phyloP scores from a whole-genome alignment of 2,329 filamentous ascomycete genomes.

The Orbilia blumenaviensis region DNA sequence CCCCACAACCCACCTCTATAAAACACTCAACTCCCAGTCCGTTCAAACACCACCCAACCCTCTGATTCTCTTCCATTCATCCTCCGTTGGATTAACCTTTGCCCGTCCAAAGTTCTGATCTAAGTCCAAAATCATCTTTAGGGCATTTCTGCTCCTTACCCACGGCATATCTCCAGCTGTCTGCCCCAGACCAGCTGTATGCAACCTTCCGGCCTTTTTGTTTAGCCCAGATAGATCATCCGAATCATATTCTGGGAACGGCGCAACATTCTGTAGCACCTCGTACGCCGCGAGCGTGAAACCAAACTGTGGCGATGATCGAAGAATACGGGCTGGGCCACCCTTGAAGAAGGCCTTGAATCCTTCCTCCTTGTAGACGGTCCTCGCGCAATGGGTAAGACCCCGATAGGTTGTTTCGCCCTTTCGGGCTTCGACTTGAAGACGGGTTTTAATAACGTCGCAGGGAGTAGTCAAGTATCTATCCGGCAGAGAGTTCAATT shows the following conservation, averaged over 20 bases:
- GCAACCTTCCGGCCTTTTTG: conserved; percentile 63
- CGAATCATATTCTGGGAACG: conserved; percentile 71
- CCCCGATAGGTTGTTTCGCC: conserved; percentile 86
- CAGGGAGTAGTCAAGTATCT: conserved; percentile 91
- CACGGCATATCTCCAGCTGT: conserved; percentile 65
- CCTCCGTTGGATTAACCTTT: conserved; percentile 64
- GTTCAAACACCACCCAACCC: conserved; percentile 22
- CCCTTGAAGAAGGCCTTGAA: conserved; percentile 99
- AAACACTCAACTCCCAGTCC: not conserved
- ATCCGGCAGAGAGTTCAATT: not conserved
- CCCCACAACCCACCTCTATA: conserved; percentile 22
- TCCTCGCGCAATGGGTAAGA: conserved; percentile 82
- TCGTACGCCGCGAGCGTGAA: conserved; percentile 97
- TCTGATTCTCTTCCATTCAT: conserved; percentile 60
- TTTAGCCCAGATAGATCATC: conserved; percentile 1
- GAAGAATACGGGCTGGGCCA: conserved; percentile 90
- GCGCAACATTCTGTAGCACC: conserved; percentile 81
- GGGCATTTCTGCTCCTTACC: conserved; percentile 81
- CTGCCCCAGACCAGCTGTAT: conserved; percentile 62
- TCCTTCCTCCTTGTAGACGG: conserved; percentile 88
- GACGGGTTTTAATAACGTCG: conserved; percentile 98
- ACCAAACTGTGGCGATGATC: conserved; percentile 95
- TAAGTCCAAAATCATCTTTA: conserved; percentile 94
- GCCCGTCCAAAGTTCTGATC: conserved; percentile 90
- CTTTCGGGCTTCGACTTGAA: conserved; percentile 97